Conservation (phyloP, 2,329 filamentous ascomycete genomes). For the Fusarium illudens region DNA sequence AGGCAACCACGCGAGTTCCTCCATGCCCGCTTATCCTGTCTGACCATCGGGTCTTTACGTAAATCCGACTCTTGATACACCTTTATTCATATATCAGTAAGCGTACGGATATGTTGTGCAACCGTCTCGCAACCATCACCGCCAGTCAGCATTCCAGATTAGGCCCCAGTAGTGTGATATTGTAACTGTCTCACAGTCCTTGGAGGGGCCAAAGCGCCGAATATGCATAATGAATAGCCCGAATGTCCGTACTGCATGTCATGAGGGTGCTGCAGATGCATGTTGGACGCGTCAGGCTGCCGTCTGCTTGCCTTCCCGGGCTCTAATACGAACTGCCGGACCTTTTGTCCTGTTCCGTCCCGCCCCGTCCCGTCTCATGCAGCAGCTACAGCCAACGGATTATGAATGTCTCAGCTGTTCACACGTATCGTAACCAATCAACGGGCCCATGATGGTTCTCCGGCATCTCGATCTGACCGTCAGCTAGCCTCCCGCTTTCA, state of each 20-base stretch:
- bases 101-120: background rate
- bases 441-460: background rate
- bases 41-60: background rate
- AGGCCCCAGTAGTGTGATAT: background rate
- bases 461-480: background rate
- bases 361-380: background rate
- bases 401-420: background rate
- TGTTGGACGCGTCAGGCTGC: background rate
- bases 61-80: background rate
- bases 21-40: background rate
- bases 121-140: background rate
- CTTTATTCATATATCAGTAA: background rate
- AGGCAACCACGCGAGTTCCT: background rate
- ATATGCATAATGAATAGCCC: background rate
- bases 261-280: background rate
- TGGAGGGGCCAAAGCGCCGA: background rate
- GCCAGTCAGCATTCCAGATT: background rate
- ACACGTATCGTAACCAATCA: background rate
- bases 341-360: background rate
- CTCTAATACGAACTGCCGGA: background rate
- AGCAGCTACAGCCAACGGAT: background rate
- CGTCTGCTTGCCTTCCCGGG: background rate
- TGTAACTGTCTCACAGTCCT: background rate
- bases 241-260: background rate
- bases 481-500: conserved; percentile 2